phyloP scores from a whole-genome alignment of 495 filamentous ascomycete species.

The Aspergillus bertholletiae region DNA sequence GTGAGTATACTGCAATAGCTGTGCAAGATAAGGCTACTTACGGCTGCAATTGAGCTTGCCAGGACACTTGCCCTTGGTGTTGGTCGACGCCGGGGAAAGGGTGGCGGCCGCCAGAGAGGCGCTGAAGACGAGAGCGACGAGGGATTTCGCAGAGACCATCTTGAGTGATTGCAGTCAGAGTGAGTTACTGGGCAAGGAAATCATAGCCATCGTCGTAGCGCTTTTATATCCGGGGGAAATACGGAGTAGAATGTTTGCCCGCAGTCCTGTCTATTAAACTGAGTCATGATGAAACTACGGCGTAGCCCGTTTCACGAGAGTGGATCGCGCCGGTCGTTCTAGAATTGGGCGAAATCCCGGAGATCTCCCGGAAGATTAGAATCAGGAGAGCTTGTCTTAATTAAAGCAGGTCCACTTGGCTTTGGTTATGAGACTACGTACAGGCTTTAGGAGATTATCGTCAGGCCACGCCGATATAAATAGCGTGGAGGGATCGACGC shows the following conservation, averaged over 20 bases:
- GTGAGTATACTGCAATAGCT: background rate
- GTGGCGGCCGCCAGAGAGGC: conserved; percentile 19
- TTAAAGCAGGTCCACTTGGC: background rate
- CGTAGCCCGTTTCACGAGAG: background rate
- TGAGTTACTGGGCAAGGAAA: background rate
- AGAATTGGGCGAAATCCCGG: background rate
- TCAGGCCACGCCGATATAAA: no score
- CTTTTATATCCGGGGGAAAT: background rate
- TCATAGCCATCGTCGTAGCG: no score
- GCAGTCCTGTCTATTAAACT: background rate
- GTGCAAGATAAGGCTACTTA: conserved; percentile 2
- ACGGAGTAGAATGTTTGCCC: background rate
- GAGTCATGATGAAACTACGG: background rate
- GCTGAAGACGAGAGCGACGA: conserved; percentile 12
- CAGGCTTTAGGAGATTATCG: no score
- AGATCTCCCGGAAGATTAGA: background rate
- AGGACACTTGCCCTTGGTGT: conserved; percentile 31
- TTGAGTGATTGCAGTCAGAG: background rate
- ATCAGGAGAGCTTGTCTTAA: background rate
- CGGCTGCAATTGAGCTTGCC: conserved; percentile 20
- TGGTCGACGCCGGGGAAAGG: conserved; percentile 24
- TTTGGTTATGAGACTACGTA: background rate
- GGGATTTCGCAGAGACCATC: conserved; percentile 19
- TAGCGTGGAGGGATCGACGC: no score
- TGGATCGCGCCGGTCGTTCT: background rate